Conservation (phyloP, 345 rosid species). For the Lepidium aucheri region DNA sequence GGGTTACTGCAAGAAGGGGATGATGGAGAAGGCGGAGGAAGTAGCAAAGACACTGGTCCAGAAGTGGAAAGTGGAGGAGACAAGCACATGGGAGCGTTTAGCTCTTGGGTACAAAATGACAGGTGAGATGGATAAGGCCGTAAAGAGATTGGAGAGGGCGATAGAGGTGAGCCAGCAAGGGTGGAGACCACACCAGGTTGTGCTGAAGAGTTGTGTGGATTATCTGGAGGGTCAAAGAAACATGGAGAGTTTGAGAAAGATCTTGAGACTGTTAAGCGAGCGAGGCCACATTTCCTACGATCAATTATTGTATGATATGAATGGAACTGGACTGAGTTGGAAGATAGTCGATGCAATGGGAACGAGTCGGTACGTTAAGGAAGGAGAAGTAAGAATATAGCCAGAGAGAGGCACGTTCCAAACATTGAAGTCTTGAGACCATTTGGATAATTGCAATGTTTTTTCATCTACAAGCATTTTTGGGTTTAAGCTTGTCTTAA, state of each 20-base stretch:
- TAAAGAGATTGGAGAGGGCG: constrained; percentile 37
- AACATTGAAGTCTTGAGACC: background rate
- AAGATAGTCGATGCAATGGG: constrained; percentile 23
- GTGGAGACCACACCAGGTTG: constrained; percentile 26
- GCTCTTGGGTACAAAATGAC: constrained; percentile 31
- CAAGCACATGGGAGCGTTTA: constrained; percentile 33
- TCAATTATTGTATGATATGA: constrained; percentile 17
- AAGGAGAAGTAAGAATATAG: background rate
- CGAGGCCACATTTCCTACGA: constrained; percentile 22
- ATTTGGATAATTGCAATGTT: background rate
- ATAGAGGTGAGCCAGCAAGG: constrained; percentile 23
- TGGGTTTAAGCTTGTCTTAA: background rate
- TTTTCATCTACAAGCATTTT: background rate
- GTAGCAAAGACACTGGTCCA: constrained; percentile 22
- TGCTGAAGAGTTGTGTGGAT: constrained; percentile 36
- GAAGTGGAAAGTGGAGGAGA: constrained; percentile 4
- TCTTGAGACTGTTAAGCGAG: constrained; percentile 22
- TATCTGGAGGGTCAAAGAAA: constrained; percentile 27
- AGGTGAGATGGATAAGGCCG: constrained; percentile 38
- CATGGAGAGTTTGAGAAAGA: constrained; percentile 19
- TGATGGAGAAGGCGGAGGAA: constrained; percentile 48
- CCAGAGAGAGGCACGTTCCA: background rate
- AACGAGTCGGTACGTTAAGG: background rate
- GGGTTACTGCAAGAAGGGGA: constrained; percentile 43
- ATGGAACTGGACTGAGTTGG: constrained; percentile 21